A percentile compares a stretch with the other conserved stretches of the same genome.
phyloP scores from a whole-genome alignment of 2,329 filamentous ascomycete species.

The Exophiala mesophila region DNA sequence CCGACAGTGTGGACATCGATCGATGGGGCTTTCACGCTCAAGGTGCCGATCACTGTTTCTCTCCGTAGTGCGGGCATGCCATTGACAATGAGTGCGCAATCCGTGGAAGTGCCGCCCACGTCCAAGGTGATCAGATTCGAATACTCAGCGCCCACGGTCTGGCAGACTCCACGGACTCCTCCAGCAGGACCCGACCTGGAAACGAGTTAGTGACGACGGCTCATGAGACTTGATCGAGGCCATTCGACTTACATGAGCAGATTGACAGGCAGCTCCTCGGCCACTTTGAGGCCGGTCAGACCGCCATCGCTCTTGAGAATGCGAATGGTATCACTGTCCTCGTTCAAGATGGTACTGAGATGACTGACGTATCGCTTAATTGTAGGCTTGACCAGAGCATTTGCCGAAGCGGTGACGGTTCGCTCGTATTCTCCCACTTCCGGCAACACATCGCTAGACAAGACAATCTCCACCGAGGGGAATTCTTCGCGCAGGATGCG shows the following conservation, averaged over 20 bases:
- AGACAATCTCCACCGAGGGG: slow-evolving; percentile 40
- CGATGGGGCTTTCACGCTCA: slow-evolving; percentile 42
- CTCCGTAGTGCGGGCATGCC: slow-evolving; percentile 42
- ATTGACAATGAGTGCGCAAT: slow-evolving; percentile 44
- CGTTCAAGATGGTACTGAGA: slow-evolving; percentile 36
- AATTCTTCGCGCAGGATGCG: slow-evolving; percentile 41
- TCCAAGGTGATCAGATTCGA: slow-evolving; percentile 48
- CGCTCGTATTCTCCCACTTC: no score
- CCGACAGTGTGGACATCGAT: slow-evolving; percentile 46
- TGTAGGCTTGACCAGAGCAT: slow-evolving; percentile 46
- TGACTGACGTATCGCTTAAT: slow-evolving; percentile 44
- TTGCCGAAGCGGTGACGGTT: slow-evolving; percentile 46
- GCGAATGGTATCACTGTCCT: slow-evolving; percentile 43
- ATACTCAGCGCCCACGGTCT: slow-evolving; percentile 43
- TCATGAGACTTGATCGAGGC: not conserved
- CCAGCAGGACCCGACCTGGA: slow-evolving; percentile 49
- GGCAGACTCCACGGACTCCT: slow-evolving; percentile 46
- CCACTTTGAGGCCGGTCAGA: slow-evolving; percentile 42
- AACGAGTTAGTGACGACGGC: slow-evolving; percentile 37
- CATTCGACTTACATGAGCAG: not conserved
- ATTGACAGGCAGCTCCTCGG: slow-evolving; percentile 38
- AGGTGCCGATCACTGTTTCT: slow-evolving; percentile 42
- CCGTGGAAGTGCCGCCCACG: slow-evolving; percentile 49
- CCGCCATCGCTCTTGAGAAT: slow-evolving; percentile 49
- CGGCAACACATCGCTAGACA: no score